A percentile compares a stretch with the other conserved stretches of the same genome.
phyloP scores from a whole-genome alignment of 1,284 basidiomycete genomes.

The Moesziomyces antarcticus region DNA sequence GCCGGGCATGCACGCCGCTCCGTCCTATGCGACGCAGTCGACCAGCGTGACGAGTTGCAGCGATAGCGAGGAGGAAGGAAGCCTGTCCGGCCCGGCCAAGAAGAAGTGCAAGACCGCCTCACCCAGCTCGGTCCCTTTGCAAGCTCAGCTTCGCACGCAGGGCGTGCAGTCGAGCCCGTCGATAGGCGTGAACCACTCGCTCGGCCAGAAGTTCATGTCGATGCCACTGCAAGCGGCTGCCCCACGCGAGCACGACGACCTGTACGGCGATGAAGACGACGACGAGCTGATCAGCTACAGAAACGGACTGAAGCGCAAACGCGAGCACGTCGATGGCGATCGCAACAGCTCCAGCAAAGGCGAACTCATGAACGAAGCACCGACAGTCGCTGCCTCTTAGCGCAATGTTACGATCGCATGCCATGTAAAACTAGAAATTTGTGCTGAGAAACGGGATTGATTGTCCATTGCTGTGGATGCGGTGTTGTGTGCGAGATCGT shows the following conservation, averaged over 20 bases:
- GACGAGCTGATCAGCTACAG: constrained; percentile 28
- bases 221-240: constrained; percentile 10
- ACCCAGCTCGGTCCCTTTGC: too few species aligned
- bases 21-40: background rate
- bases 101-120: constrained; percentile 6
- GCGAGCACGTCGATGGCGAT: background rate
- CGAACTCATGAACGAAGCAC: background rate
- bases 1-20: background rate
- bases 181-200: too few species aligned
- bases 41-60: constrained; percentile 13
- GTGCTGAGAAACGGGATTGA: background rate
- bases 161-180: background rate
- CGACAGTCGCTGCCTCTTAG: background rate
- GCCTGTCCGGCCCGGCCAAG: background rate
- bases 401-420: background rate
- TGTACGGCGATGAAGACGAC: constrained; percentile 31
- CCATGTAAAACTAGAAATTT: too few species aligned
- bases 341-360: too few species aligned
- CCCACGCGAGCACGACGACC: constrained; percentile 13
- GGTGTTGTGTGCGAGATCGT: background rate
- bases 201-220: constrained; percentile 1
- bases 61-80: constrained; percentile 9
- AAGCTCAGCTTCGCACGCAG: background rate
- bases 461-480: constrained; percentile 3
- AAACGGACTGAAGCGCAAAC: constrained; percentile 11